Percentiles rank a stretch among this genome's conserved stretches.
Conservation (phyloP, 1,284 basidiomycete genomes). For the Microbotryomycetes sp. region DNA sequence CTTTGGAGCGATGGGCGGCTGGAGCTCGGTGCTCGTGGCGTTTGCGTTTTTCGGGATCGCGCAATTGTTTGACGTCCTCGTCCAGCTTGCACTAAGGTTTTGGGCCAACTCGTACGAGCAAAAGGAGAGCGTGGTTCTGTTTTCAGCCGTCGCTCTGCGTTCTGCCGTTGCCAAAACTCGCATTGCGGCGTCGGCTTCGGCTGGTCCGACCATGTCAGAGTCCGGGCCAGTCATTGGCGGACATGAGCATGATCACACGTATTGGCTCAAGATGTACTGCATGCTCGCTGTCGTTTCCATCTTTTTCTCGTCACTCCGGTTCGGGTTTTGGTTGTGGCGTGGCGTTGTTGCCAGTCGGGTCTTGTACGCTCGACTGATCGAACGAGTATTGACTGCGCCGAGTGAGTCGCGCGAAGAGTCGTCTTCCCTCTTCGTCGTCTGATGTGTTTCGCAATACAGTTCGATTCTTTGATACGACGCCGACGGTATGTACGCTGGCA, state of each 20-base stretch:
- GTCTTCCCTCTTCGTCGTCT: no score
- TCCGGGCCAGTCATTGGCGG: no score
- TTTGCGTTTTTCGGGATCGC: conserved; percentile 23
- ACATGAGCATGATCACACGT: conserved; percentile 14
- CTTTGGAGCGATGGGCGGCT: conserved; percentile 26
- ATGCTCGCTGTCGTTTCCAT: conserved; percentile 22
- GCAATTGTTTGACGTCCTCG: conserved; percentile 28
- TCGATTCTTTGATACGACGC: conserved; percentile 35
- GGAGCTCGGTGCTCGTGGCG: conserved; percentile 5
- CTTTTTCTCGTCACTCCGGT: conserved; percentile 14
- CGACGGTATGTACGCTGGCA: conserved; percentile 47
- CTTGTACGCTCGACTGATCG: conserved; percentile 29
- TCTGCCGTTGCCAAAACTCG: not conserved
- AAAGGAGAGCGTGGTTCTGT: not conserved
- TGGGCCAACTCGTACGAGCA: conserved; percentile 33
- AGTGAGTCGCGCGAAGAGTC: conserved; percentile 8
- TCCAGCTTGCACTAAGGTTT: conserved; percentile 22
- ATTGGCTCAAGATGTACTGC: conserved; percentile 32
- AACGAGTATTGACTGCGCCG: conserved; percentile 26
- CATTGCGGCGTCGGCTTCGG: not conserved
- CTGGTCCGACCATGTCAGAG: not conserved
- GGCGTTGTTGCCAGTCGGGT: conserved; percentile 23
- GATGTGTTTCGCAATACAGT: conserved; percentile 4
- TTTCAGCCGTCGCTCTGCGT: not conserved
- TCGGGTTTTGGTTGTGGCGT: conserved; percentile 20